A percentile compares a stretch with the other conserved stretches of the same genome.
Conservation (phyloP, 768 basidiomycete species). For the Wakefieldia striispora region DNA sequence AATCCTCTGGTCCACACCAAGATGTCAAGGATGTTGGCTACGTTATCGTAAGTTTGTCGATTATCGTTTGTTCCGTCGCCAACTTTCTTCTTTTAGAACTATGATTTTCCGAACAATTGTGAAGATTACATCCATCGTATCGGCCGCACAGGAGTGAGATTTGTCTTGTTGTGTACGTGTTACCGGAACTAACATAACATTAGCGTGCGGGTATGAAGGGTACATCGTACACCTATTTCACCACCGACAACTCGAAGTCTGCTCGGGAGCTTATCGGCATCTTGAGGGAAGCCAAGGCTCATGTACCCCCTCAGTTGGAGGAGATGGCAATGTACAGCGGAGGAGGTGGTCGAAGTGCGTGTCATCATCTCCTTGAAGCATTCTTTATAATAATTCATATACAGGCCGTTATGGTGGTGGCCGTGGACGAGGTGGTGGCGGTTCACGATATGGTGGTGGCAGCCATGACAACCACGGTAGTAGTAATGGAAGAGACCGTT, state of each 20-base stretch:
- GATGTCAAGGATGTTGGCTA: slow-evolving; percentile 99
- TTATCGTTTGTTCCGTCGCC: slow-evolving; percentile 2
- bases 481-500: slow-evolving; percentile 24
- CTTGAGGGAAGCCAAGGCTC: slow-evolving; percentile 81
- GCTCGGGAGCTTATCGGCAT: slow-evolving; percentile 90
- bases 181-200: slow-evolving; percentile 15
- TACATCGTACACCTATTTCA: slow-evolving; percentile 94
- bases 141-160: slow-evolving; percentile 86
- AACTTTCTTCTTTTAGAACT: slow-evolving; percentile 56
- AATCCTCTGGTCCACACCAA: slow-evolving; percentile 38
- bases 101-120: slow-evolving; percentile 97
- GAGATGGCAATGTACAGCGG: slow-evolving; percentile 90
- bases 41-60: slow-evolving; percentile 71
- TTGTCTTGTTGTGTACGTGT: slow-evolving; percentile 1
- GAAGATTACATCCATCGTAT: slow-evolving; percentile 99
- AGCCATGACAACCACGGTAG: slow-evolving; percentile 23
- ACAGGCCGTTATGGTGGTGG: slow-evolving; percentile 62
- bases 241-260: slow-evolving; percentile 91
- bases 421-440: slow-evolving; percentile 27
- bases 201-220: slow-evolving; percentile 92
- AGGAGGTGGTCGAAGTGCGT: slow-evolving; percentile 70
- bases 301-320: slow-evolving; percentile 84
- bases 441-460: slow-evolving; percentile 22
- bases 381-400: background rate
- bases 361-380: background rate